Base-by-base conservation (phyloP, 305 asterid species). In the Fraxinus greggii region DNA sequence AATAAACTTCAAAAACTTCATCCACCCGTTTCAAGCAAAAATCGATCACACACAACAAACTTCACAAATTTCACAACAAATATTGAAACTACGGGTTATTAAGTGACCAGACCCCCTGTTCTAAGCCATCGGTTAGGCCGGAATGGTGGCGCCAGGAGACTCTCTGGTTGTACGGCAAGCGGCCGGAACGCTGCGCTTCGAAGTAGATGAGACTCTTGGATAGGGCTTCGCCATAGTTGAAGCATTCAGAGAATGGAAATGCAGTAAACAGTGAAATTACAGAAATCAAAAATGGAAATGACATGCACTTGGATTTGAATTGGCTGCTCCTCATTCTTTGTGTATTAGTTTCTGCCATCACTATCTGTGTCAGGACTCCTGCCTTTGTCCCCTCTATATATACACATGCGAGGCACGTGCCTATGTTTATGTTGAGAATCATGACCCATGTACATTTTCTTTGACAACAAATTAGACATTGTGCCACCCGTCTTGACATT, bases 141-240 rank as follows among this genome's bases (percentile, higher is more conserved):
- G 99, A 95, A 83, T 95, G 99, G 87, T 92, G 95, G 35, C 99
- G 94, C 99, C 99, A 95, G 42, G 81, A 65, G 19, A 92, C 91
- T 5, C 99, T 63, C 84, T 95, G 97, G 83, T 90, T 87, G 88
- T 92, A 90, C 6, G 99, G 99, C 17, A 95, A 90, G 83, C 90
- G 97, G 79, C 99, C 99, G 85, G 98, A 95, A 77, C 98, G 94
- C 81, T 92, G 97, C 3, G 97, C 94, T 86, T 95, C 99, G 67
- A 90, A 95, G 89, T 95, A 94, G 76, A 95, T 90, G 85, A 95
- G 92, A 73, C 98, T 95, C 82, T 95, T 95, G 21, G 94, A 84
- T n/a, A 95, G 94, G 12, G 99, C 98, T 7, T 93, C 95, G 12
- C 83, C 82, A 67, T 92, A 94, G 65, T 90, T 77, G 31, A 82